Evolutionary conservation across 371 early-diverging fungal genomes (phyloP).

Genomic region (Mortierella sp.): DNA sequence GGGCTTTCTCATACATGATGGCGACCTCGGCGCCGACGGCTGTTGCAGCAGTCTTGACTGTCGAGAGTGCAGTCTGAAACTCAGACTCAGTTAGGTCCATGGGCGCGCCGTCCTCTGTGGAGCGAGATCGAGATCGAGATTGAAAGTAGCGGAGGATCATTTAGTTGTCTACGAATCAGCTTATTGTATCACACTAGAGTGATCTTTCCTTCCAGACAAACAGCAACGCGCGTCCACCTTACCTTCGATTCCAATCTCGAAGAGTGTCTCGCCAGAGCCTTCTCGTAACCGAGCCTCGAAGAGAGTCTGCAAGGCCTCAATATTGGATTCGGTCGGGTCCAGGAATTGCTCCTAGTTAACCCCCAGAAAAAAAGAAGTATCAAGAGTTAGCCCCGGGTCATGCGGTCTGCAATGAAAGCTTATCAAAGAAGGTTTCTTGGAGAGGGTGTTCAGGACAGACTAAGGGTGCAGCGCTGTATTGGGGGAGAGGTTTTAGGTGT

Average conservation of each 20-base stretch:
- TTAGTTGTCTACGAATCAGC: too few relatives aligned
- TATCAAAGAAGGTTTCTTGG: too few relatives aligned
- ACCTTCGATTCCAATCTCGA: conserved; percentile 86
- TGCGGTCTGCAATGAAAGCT: too few relatives aligned
- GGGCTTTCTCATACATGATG: conserved; percentile 64
- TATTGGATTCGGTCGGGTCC: conserved; percentile 57
- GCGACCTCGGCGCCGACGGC: conserved; percentile 72
- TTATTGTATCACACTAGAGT: too few relatives aligned
- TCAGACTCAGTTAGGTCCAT: conserved; percentile 76
- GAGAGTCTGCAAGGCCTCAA: conserved; percentile 54
- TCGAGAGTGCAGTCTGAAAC: conserved; percentile 59
- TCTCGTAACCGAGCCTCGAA: conserved; percentile 65
- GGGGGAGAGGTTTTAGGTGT: not conserved
- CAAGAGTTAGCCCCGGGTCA: too few relatives aligned
- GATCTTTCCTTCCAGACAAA: too few relatives aligned
- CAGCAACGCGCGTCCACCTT: conserved; percentile 5
- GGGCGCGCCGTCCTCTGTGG: conserved; percentile 72
- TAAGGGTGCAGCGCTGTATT: not conserved
- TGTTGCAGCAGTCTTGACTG: conserved; percentile 57
- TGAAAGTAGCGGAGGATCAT: not conserved
- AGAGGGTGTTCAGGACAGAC: too few relatives aligned
- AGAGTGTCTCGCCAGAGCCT: conserved; percentile 79
- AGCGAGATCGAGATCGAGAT: not conserved
- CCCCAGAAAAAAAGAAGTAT: too few relatives aligned
- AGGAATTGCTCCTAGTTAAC: conserved; percentile 54